Evolutionary conservation across 192 early-diverging fungal species (phyloP), one percentile per base, ranked within the genome.

Genomic region (Linnemannia exigua): DNA sequence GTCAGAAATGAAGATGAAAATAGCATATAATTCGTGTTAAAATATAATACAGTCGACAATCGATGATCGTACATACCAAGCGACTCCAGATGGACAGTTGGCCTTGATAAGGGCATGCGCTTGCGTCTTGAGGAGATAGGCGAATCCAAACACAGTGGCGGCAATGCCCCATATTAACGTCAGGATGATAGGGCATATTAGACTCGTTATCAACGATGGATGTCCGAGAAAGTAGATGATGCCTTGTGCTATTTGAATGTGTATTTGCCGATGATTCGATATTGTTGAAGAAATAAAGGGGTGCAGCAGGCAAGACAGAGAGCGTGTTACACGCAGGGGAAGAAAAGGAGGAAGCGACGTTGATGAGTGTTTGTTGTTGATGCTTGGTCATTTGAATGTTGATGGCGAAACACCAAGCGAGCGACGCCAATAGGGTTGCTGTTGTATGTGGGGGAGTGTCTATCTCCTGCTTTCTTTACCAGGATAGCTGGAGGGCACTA

Each of bases 41-140:
- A 44, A 44, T 9, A 6, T 6, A 44, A 44, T 6, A 44, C 41
- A n/a, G 41, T 44, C 41, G 41, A 44, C 41, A n/a, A n/a, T n/a
- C n/a, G n/a, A n/a, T n/a, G n/a, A n/a, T n/a, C n/a, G n/a, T 38
- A 3, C 61, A 41, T 79, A 77, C 94, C 94, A 94, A 14, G 92
- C 90, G 0, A 93, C 77, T 79, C 94, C 92, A 5, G 77, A 84
- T 22, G 92, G 93, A 63, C 91, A 90, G 31, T 88, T 76, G 47
- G 72, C 89, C 2, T 52, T 47, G 31, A 90, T 90, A 16, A 94
- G 86, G 7, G 89, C 94, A 72, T 92, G 88, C 6, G 93, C 92
- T 79, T 94, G 94, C 0, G 90, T 79, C 15, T 87, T 76, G 38
- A 94, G 83, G 9, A 92, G 80, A 51, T 88, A 92, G 1, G 87